A percentile compares a stretch with the other conserved stretches of the same genome.
phyloP scores from a whole-genome alignment of 2,329 filamentous ascomycete genomes.

The Aspergillus sp. region DNA sequence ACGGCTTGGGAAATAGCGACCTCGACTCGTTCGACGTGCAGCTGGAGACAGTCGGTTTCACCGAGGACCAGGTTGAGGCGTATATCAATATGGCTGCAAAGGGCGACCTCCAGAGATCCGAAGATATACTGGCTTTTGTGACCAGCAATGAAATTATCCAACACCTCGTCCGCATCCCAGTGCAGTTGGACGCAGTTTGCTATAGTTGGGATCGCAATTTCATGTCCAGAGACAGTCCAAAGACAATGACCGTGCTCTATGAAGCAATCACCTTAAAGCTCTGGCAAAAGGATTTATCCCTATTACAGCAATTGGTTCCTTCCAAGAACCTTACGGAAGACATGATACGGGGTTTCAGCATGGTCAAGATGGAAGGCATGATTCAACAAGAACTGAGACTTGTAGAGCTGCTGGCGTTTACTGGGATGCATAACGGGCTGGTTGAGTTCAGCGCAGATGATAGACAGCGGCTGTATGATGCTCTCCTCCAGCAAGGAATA shows the following conservation, averaged over 20 bases:
- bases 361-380: not conserved
- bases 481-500: no score
- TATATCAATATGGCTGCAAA: slow-evolving; percentile 30
- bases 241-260: slow-evolving; percentile 40
- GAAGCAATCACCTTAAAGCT: slow-evolving; percentile 34
- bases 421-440: no score
- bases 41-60: slow-evolving; percentile 44
- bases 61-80: slow-evolving; percentile 33
- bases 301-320: no score
- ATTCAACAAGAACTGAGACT: not conserved
- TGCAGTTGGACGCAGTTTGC: slow-evolving; percentile 48
- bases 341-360: no score
- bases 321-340: slow-evolving; percentile 23
- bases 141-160: slow-evolving; percentile 29
- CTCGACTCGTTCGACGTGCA: slow-evolving; percentile 32
- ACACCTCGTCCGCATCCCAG: slow-evolving; percentile 43
- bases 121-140: slow-evolving; percentile 19
- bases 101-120: not conserved
- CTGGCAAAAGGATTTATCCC: slow-evolving; percentile 41
- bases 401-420: no score
- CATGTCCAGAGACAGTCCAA: not conserved
- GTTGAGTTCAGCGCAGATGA: no score
- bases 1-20: slow-evolving; percentile 13
- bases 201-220: slow-evolving; percentile 32
- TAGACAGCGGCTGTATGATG: no score